Evolutionary conservation across 805 yeast genomes (phyloP).

Genomic region (Candida bentonensis): DNA sequence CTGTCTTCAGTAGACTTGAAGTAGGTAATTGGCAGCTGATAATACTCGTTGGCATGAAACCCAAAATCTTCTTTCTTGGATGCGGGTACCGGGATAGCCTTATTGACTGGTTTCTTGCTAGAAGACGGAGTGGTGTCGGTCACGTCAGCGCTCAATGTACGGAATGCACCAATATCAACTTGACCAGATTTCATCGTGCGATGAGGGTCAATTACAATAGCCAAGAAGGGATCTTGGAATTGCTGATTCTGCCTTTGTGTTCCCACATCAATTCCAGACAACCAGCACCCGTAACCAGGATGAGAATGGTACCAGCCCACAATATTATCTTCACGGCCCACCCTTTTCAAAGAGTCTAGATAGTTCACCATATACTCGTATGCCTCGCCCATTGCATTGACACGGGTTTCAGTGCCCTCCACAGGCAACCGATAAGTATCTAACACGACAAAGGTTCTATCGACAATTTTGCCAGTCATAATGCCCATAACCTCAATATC

Average conservation of each 20-base stretch:
- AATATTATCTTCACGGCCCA: constrained; percentile 98
- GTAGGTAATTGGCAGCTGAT: constrained; percentile 45
- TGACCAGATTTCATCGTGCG: constrained; percentile 46
- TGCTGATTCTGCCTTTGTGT: constrained; percentile 77
- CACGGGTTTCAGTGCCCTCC: constrained; percentile 89
- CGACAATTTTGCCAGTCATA: constrained; percentile 96
- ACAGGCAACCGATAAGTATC: constrained; percentile 99
- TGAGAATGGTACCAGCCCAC: constrained; percentile 99
- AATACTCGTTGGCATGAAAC: constrained; percentile 52
- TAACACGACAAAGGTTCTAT: constrained; percentile 92
- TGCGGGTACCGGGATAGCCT: constrained; percentile 26
- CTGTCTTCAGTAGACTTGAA: constrained; percentile 40
- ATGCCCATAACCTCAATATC: constrained; percentile 93
- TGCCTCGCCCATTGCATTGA: constrained; percentile 98
- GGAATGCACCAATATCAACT: constrained; percentile 78
- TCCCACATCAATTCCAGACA: constrained; percentile 91
- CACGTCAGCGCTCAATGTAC: constrained; percentile 53
- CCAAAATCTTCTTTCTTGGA: constrained; percentile 54
- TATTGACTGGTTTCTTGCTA: constrained; percentile 1
- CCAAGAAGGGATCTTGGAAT: constrained; percentile 84
- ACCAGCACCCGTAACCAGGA: constrained; percentile 99
- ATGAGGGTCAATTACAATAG: constrained; percentile 76
- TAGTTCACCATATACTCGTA: constrained; percentile 87
- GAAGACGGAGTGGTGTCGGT: constrained; percentile 12
- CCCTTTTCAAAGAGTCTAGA: constrained; percentile 97